Conservation (phyloP, 2,329 filamentous ascomycete species). For the Nemania diffusa region DNA sequence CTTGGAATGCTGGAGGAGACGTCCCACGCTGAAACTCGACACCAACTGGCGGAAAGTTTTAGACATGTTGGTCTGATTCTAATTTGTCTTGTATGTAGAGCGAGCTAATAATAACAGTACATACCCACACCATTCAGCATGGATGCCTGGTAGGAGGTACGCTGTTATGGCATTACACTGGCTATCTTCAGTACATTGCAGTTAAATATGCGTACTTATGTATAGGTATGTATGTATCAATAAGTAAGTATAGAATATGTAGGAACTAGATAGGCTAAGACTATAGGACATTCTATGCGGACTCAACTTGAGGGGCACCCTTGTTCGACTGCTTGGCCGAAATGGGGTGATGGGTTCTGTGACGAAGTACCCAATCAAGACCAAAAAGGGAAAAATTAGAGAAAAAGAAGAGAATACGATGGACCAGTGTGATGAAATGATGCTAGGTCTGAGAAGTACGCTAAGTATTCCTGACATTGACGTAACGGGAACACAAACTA, state of each 20-base stretch:
- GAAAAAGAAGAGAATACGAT: neutral
- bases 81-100: constrained; percentile 12
- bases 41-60: constrained; percentile 7
- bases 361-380: neutral
- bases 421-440: neutral
- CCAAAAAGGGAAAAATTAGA: neutral
- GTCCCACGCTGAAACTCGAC: neutral
- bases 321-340: neutral
- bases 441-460: neutral
- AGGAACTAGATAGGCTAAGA: too few relatives aligned
- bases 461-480: constrained; percentile 20
- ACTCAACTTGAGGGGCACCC: neutral
- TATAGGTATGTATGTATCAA: neutral
- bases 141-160: too few relatives aligned
- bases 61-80: neutral
- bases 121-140: constrained; percentile 8
- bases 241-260: neutral
- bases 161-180: too few relatives aligned
- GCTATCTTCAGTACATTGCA: neutral
- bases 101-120: constrained; percentile 25
- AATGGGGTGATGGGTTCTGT: constrained; percentile 5
- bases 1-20: neutral
- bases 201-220: neutral
- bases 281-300: too few relatives aligned
- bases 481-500: constrained; percentile 19